Conservation (phyloP, 176 grass and related monocot species). For the Thinopyrum elongatum region DNA sequence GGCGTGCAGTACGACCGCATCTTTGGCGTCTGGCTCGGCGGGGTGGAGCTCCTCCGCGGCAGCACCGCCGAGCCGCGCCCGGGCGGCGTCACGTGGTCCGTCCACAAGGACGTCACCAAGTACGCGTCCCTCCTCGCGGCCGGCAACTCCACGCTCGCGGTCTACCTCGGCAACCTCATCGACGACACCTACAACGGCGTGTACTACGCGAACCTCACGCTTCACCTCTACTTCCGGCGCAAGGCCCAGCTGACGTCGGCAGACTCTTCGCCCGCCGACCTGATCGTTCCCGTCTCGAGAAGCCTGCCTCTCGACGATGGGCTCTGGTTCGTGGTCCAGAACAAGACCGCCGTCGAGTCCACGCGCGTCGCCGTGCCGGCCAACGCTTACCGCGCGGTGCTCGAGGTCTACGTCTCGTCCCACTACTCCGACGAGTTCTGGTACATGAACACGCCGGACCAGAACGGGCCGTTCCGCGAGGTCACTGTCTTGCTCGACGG, state of each 20-base stretch:
- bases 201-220: constrained; percentile 60
- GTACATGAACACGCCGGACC: constrained; percentile 87
- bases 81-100: constrained; percentile 62
- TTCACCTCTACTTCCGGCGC: constrained; percentile 61
- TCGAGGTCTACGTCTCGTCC: constrained; percentile 90
- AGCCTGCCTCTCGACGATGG: constrained; percentile 61
- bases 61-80: constrained; percentile 69
- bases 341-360: constrained; percentile 59
- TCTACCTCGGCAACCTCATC: constrained; percentile 71
- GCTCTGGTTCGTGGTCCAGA: constrained; percentile 77
- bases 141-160: constrained; percentile 46
- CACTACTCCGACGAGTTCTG: constrained; percentile 90
- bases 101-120: constrained; percentile 67
- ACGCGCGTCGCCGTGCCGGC: constrained; percentile 43
- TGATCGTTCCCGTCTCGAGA: constrained; percentile 66
- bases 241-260: too few species aligned
- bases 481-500: constrained; percentile 64
- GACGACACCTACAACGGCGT: constrained; percentile 68
- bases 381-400: constrained; percentile 78
- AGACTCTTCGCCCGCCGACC: constrained; percentile 37
- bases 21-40: constrained; percentile 78
- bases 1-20: constrained; percentile 76
- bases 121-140: constrained; percentile 60
- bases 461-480: constrained; percentile 89
- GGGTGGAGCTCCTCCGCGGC: constrained; percentile 71